Conservation (phyloP, 1,284 basidiomycete species). For the Chondrostereum purpureum region DNA sequence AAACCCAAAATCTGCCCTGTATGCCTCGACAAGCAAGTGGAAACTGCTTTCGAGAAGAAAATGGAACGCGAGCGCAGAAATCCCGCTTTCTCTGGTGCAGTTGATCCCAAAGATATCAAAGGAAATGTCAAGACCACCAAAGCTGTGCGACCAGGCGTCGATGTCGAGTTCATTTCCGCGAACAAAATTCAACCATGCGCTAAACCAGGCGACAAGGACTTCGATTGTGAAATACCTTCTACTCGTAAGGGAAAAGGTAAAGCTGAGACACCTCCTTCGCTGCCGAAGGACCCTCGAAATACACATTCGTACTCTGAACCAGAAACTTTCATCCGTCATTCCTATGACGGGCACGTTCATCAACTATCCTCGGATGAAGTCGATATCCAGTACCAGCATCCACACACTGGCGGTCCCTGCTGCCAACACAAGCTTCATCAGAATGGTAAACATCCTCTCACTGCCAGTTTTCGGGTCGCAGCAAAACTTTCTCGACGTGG, state of each 20-base stretch:
- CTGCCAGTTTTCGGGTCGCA: slow-evolving; percentile 24
- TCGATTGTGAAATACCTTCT: background rate
- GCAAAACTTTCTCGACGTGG: slow-evolving; percentile 24
- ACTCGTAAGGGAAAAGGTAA: background rate
- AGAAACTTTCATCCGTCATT: background rate
- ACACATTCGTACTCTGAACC: background rate
- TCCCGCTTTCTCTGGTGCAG: no score
- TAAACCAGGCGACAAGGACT: no score
- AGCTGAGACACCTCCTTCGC: background rate
- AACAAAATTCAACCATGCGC: background rate
- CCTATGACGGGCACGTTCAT: background rate
- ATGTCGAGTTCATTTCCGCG: no score
- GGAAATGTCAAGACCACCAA: background rate
- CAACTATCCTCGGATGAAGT: background rate
- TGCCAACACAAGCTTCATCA: background rate
- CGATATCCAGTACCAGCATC: background rate
- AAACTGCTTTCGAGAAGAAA: background rate
- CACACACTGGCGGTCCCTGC: background rate
- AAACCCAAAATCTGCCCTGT: slow-evolving; percentile 10
- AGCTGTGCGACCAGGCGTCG: background rate
- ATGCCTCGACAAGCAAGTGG: slow-evolving; percentile 9
- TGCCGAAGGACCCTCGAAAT: background rate
- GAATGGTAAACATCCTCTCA: slow-evolving; percentile 17
- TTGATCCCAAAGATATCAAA: background rate
- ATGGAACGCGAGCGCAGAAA: background rate